Percentiles rank a stretch among this genome's conserved stretches.
Evolutionary conservation across 1,139 yeast species (phyloP).

Genomic region (Nakaseomyces sp.): DNA sequence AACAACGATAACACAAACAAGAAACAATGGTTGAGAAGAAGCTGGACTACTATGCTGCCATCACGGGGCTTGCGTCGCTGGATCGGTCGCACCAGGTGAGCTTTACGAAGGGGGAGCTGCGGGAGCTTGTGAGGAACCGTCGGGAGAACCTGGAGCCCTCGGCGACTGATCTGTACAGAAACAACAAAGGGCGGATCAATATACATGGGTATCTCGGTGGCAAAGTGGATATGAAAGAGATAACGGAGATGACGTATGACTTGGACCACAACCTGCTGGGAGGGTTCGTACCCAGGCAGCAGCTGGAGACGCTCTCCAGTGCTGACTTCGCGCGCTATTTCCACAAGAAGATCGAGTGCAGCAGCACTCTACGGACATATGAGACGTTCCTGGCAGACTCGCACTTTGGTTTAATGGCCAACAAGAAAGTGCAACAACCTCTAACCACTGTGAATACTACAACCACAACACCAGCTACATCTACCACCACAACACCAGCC

Average conservation of each 20-base stretch:
- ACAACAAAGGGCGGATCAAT: constrained; percentile 13
- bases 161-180: constrained; percentile 1
- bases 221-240: constrained; percentile 21
- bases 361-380: constrained; percentile 22
- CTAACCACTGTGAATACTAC: too few species aligned
- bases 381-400: constrained; percentile 20
- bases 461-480: too few species aligned
- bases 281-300: constrained; percentile 29
- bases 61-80: constrained; percentile 17
- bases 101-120: constrained; percentile 14
- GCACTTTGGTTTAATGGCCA: constrained; percentile 7
- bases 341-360: constrained; percentile 26
- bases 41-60: constrained; percentile 16
- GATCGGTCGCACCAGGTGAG: constrained; percentile 19
- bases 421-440: too few species aligned
- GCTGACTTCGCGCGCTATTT: constrained; percentile 31
- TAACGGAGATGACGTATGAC: constrained; percentile 20
- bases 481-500: neutral
- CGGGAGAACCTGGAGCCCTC: constrained; percentile 9
- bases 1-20: neutral
- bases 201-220: constrained; percentile 30
- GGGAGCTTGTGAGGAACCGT: constrained; percentile 14
- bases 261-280: constrained; percentile 28
- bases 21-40: constrained; percentile 2
- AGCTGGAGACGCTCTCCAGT: constrained; percentile 28